phyloP scores from a whole-genome alignment of 805 yeast genomes.

The Torulaspora microellipsoides region DNA sequence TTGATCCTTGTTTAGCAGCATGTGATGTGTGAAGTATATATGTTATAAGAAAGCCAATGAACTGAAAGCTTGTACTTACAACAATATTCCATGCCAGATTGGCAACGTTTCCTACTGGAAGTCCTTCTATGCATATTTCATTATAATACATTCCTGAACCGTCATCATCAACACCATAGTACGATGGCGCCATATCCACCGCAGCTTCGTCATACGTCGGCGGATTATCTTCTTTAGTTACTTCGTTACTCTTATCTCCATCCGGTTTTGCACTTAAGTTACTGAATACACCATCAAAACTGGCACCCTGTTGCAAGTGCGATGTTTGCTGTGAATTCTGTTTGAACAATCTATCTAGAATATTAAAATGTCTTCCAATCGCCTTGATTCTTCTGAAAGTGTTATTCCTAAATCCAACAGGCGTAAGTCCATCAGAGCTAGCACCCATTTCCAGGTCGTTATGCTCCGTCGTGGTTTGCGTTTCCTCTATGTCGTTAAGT shows the following conservation, averaged over 20 bases:
- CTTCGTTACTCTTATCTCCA: constrained; percentile 24
- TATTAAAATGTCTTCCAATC: constrained; percentile 38
- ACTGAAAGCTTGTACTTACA: constrained; percentile 88
- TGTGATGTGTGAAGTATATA: constrained; percentile 92
- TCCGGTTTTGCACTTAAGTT: constrained; percentile 90
- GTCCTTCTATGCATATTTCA: constrained; percentile 89
- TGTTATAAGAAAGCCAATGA: constrained; percentile 86
- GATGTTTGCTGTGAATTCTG: constrained; percentile 16
- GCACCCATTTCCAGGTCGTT: constrained; percentile 1
- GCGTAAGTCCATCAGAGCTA: constrained; percentile 9
- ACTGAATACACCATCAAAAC: constrained; percentile 83
- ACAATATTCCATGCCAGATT: constrained; percentile 86
- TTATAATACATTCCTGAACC: constrained; percentile 56
- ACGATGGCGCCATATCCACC: constrained; percentile 90
- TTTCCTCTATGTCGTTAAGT: background rate
- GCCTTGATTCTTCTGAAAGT: constrained; percentile 22
- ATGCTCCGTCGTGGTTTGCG: background rate
- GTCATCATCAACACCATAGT: constrained; percentile 89
- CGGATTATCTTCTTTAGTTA: constrained; percentile 46
- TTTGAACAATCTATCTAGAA: constrained; percentile 37
- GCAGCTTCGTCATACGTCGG: constrained; percentile 96
- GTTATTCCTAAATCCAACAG: constrained; percentile 17
- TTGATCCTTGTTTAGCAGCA: constrained; percentile 92
- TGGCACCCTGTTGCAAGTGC: constrained; percentile 24
- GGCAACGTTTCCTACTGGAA: constrained; percentile 91